Evolutionary conservation across 2,329 filamentous ascomycete species (phyloP).

Genomic region (Epichloe gansuensis): DNA sequence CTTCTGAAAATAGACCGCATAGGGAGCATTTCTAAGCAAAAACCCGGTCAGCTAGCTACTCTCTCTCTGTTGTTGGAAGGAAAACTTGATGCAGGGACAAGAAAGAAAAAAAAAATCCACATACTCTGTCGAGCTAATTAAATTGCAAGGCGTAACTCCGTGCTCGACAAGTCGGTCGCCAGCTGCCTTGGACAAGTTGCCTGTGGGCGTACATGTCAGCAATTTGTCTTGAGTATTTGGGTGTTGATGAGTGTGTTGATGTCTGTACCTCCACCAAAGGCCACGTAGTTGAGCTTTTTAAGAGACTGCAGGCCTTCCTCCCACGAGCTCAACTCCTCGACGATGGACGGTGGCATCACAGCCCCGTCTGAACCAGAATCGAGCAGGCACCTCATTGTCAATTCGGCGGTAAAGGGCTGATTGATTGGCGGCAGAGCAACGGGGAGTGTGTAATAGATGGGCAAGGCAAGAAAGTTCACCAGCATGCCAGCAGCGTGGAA

Average conservation of each 20-base stretch:
- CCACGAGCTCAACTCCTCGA: slow-evolving; percentile 29
- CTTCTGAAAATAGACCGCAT: slow-evolving; percentile 20
- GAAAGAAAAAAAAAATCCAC: slow-evolving; percentile 5
- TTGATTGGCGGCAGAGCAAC: slow-evolving; percentile 18
- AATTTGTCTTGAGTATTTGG: slow-evolving; percentile 1
- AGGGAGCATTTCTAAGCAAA: slow-evolving; percentile 19
- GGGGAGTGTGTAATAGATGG: slow-evolving; percentile 18
- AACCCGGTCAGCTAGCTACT: background rate
- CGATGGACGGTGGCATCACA: slow-evolving; percentile 25
- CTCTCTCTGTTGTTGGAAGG: background rate
- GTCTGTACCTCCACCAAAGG: slow-evolving; percentile 25
- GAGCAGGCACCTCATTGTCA: slow-evolving; percentile 19
- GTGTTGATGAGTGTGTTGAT: too few relatives aligned
- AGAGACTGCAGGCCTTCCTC: slow-evolving; percentile 19
- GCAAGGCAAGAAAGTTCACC: slow-evolving; percentile 6
- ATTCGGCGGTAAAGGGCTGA: slow-evolving; percentile 21
- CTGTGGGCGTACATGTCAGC: slow-evolving; percentile 8
- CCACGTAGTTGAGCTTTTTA: slow-evolving; percentile 21
- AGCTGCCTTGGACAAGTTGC: slow-evolving; percentile 23
- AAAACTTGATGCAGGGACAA: too few relatives aligned
- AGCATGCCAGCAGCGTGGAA: slow-evolving; percentile 25
- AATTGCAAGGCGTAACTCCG: slow-evolving; percentile 22
- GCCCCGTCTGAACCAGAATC: slow-evolving; percentile 16
- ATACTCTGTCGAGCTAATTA: slow-evolving; percentile 31
- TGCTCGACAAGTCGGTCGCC: slow-evolving; percentile 24